These are phyloP conservation scores for Bruguiera gymnorhiza DNA, from an alignment of 345 rosid species.

Conservation along the genomic window DNA sequence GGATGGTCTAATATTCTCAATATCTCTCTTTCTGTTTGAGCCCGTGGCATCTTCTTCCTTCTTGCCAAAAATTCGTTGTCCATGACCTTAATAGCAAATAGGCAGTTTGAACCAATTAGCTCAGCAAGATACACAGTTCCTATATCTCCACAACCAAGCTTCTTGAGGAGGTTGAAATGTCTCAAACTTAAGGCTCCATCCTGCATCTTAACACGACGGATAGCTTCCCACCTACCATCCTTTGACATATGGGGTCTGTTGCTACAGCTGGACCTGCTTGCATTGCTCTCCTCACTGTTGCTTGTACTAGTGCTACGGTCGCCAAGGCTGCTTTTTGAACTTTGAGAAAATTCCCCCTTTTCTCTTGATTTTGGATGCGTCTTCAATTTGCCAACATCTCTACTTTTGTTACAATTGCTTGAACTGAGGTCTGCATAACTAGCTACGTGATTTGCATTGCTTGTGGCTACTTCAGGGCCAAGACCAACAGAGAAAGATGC, in stretches of 20 bases:
- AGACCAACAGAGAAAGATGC: conserved; percentile 22
- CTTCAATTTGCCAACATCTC: conserved; percentile 33
- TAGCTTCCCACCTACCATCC: conserved; percentile 85
- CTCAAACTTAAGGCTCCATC: conserved; percentile 60
- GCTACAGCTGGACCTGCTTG: conserved; percentile 75
- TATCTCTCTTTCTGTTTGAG: conserved; percentile 84
- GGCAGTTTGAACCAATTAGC: conserved; percentile 63
- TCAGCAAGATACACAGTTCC: conserved; percentile 97
- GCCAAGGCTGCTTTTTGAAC: conserved; percentile 83
- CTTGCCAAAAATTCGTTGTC: conserved; percentile 83
- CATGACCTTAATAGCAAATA: conserved; percentile 94
- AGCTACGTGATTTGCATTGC: conserved; percentile 26
- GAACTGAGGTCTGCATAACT: conserved; percentile 33
- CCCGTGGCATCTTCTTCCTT: conserved; percentile 86
- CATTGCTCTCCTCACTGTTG: conserved; percentile 77
- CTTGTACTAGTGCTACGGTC: conserved; percentile 80
- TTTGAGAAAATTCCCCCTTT: conserved; percentile 76
- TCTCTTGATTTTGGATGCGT: conserved; percentile 48
- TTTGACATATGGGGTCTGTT: conserved; percentile 96
- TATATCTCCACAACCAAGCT: conserved; percentile 96
- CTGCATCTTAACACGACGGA: conserved; percentile 50
- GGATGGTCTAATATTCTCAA: conserved; percentile 90
- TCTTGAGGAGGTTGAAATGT: conserved; percentile 81
- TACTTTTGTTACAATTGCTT: conserved; percentile 30
- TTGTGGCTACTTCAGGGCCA: conserved; percentile 39